Base-by-base conservation (phyloP, 495 filamentous ascomycete genomes). In the Hyaloscypha hepaticicola region DNA sequence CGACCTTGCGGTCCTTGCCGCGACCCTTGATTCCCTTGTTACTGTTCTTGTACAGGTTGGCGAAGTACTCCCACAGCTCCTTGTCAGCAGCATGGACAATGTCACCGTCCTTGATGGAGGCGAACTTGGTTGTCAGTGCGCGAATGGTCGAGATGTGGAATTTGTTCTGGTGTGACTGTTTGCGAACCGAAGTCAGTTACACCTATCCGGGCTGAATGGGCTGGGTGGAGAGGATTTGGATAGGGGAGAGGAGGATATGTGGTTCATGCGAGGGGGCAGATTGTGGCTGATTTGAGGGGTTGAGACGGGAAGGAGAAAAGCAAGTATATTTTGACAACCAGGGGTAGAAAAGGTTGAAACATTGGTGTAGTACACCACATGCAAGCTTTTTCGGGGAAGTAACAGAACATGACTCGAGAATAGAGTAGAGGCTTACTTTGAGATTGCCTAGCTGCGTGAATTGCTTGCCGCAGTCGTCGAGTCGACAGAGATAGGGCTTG, bases 11-110 rank as follows among this genome's bases (percentile, higher is more conserved):
- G 73, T 95, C 88, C 74, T 93, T 93, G 22, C 94, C 94, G 14
- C 94, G 88, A 7, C 94, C 94, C 76, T 93, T 96, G 76, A 94
- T 96, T 3, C 92, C 94, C 70, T 96, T 96, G 74, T 93, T 93
- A 69, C 90, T 89, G 73, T 97, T 96, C 78, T 96, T 96, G 82
- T 97, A 97, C 34, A 95, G 79, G 1, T 87, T 82, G 3, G 88
- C 85, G 66, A 98, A 96, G 73, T 97, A 96, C 70, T 90, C 84
- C 82, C 90, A 93, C 33, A 97, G 76, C 63, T 91, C 90, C 65
- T 85, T 87, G 68, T 98, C 94, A 41, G 85, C 79, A 1, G 80
- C 74, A 5, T 83, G 81, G 60, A 94, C 86, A 6, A 81, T 77
- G 33, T 88, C 83, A 5, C 81, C 82, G 53, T 89, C 83, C 12